These are phyloP conservation scores for Jackrogersella minutella DNA, from an alignment of 495 filamentous ascomycete species.

Conservation along the genomic window DNA sequence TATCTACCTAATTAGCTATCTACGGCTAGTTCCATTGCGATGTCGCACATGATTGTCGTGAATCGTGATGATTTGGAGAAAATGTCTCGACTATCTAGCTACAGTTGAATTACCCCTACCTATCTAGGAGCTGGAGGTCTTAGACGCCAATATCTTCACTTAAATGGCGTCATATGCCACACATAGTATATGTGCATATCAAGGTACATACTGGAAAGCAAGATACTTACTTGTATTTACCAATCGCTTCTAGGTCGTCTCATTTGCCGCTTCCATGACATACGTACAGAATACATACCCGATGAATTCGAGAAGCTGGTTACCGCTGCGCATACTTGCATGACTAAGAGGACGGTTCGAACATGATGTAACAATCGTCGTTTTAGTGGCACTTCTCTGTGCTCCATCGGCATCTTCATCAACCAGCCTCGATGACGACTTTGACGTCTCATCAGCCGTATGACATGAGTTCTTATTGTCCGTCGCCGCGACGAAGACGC, in stretches of 20 bases:
- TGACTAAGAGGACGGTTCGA: neutral
- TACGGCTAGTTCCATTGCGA: conserved; percentile 2
- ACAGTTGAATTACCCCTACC: too few relatives aligned
- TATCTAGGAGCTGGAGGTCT: too few relatives aligned
- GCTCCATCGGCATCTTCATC: conserved; percentile 3
- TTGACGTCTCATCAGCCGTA: neutral
- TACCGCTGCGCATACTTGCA: conserved; percentile 9
- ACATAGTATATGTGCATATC: too few relatives aligned
- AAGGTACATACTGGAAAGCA: neutral
- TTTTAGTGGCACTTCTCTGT: neutral
- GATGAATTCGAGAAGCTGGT: neutral
- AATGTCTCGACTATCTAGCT: too few relatives aligned
- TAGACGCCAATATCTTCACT: neutral
- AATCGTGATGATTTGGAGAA: neutral
- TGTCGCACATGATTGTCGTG: neutral
- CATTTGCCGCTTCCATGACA: conserved; percentile 23
- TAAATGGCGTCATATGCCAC: neutral
- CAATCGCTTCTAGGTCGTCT: conserved; percentile 13
- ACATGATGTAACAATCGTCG: conserved; percentile 18
- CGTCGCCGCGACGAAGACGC: neutral
- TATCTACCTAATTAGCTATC: conserved; percentile 7
- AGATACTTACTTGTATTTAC: conserved; percentile 1
- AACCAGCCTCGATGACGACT: conserved; percentile 9
- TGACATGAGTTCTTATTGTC: neutral
- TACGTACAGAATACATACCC: neutral